Base-by-base conservation (phyloP, 2,329 filamentous ascomycete species). In the Trichoderma afroharzianum region DNA sequence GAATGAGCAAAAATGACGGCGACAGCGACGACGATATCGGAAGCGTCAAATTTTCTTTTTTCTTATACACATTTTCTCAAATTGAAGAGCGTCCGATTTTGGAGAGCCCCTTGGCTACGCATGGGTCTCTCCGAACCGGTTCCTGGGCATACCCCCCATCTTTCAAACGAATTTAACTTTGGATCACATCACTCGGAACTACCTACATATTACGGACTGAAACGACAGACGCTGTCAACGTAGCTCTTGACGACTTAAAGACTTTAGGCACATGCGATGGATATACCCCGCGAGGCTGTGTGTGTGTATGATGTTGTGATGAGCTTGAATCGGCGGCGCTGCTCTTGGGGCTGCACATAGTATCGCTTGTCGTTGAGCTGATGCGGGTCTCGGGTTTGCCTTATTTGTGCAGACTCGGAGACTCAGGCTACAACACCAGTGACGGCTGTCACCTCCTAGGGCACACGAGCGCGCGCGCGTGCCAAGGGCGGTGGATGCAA, bases 201-300 rank as follows among this genome's bases (percentile, higher is more conserved):
- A 77, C 76, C 72, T 76, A 78, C 76, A 70, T 76, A 77, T 76
- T 75, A 77, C 76, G 78, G 77, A 77, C 76, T 78, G 77, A 76
- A 78, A 78, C 70, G 77, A 80, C 75, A 76, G 76, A 74, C 71
- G 73, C 74, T 79, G 78, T 80, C 76, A 59, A 80, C 77, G 74
- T 80, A 78, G 78, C 77, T 80, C 80, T 80, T 79, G 74, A 77
- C 77, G 74, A 79, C 78, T 75, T 70, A 77, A 79, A 76, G 77
- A 79, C 75, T 77, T 78, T 74, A 80, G 79, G 78, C 80, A 80
- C 79, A 79, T 79, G 80, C 79, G 80, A 82, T 80, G 80, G 80
- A 82, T 82, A 82, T 82, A 82, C 80, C 80, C 43, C 78, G 78
- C 76, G 80, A 81, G 78, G 78, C 79, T 79, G 76, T 79, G 79